Evolutionary conservation across 176 grass and related monocot genomes (phyloP).

Genomic region (Avena eriantha): DNA sequence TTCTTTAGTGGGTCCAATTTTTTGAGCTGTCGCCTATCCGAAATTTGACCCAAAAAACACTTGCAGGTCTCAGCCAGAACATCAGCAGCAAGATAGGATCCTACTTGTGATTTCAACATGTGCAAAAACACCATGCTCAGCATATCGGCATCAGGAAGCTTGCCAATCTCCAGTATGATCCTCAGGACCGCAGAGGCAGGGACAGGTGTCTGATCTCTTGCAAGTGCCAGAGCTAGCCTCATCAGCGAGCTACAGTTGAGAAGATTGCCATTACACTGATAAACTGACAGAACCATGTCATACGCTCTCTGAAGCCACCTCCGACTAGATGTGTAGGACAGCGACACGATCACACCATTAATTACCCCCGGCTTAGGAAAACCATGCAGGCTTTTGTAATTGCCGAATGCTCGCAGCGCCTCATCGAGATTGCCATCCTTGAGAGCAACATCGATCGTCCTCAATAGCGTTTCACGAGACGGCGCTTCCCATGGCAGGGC

Average conservation of each 20-base stretch:
- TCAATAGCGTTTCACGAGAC: constrained; percentile 60
- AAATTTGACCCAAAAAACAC: constrained; percentile 51
- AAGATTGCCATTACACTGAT: constrained; percentile 54
- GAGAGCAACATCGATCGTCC: constrained; percentile 58
- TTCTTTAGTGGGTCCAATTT: constrained; percentile 60
- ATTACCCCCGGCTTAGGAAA: constrained; percentile 61
- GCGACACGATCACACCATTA: constrained; percentile 53
- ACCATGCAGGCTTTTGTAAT: constrained; percentile 72
- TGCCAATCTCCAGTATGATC: constrained; percentile 62
- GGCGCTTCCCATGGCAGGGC: constrained; percentile 59
- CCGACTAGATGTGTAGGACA: constrained; percentile 60
- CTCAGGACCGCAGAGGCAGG: constrained; percentile 62
- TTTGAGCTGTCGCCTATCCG: constrained; percentile 52
- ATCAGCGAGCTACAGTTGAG: constrained; percentile 55
- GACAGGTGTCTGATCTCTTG: constrained; percentile 67
- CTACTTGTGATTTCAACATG: constrained; percentile 74
- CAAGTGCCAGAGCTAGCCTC: constrained; percentile 61
- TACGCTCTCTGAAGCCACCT: constrained; percentile 86
- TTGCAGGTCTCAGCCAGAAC: constrained; percentile 71
- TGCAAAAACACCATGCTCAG: constrained; percentile 70
- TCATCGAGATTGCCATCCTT: constrained; percentile 64
- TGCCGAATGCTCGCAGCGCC: constrained; percentile 63
- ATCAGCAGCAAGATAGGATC: constrained; percentile 68
- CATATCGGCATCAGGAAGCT: constrained; percentile 72
- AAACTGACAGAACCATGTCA: constrained; percentile 59